phyloP scores from a whole-genome alignment of 1,139 yeast genomes.

The Kodamaea alishanica region DNA sequence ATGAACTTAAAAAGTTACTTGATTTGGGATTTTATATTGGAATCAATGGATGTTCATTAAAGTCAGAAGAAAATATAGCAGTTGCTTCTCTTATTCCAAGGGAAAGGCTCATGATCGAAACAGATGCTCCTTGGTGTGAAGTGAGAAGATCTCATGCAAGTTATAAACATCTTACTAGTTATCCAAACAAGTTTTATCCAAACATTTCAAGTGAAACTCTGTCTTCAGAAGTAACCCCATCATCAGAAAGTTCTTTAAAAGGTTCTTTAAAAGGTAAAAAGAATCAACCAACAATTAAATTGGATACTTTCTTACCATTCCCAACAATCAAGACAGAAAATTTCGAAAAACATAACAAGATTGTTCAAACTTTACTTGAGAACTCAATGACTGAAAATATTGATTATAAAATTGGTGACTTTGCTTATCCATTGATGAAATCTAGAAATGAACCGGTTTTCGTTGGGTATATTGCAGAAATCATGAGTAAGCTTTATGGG shows the following conservation, averaged over 20 bases:
- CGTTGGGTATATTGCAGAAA: slow-evolving; percentile 77
- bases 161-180: slow-evolving; percentile 48
- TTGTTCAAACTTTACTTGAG: slow-evolving; percentile 11
- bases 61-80: slow-evolving; percentile 66
- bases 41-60: slow-evolving; percentile 88
- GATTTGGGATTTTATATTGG: slow-evolving; percentile 69
- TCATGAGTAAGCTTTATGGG: slow-evolving; percentile 54
- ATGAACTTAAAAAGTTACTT: slow-evolving; percentile 53
- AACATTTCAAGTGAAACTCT: slow-evolving; percentile 16
- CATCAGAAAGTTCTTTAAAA: not conserved
- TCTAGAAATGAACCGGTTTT: slow-evolving; percentile 91
- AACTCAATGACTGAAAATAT: slow-evolving; percentile 11
- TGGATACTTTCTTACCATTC: slow-evolving; percentile 54
- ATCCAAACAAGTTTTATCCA: slow-evolving; percentile 58
- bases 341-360: slow-evolving; percentile 25
- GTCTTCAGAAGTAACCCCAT: slow-evolving; percentile 1
- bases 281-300: slow-evolving; percentile 19
- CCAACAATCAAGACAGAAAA: slow-evolving; percentile 66
- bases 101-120: slow-evolving; percentile 72
- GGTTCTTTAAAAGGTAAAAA: slow-evolving; percentile 3
- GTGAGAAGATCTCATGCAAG: slow-evolving; percentile 81
- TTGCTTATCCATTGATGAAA: slow-evolving; percentile 58
- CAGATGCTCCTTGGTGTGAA: slow-evolving; percentile 99
- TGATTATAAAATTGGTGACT: slow-evolving; percentile 22
- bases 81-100: slow-evolving; percentile 68